A percentile compares a stretch with the other conserved stretches of the same genome.
Evolutionary conservation across 2,329 filamentous ascomycete genomes (phyloP).

Genomic region (Sarocladium kiliense): DNA sequence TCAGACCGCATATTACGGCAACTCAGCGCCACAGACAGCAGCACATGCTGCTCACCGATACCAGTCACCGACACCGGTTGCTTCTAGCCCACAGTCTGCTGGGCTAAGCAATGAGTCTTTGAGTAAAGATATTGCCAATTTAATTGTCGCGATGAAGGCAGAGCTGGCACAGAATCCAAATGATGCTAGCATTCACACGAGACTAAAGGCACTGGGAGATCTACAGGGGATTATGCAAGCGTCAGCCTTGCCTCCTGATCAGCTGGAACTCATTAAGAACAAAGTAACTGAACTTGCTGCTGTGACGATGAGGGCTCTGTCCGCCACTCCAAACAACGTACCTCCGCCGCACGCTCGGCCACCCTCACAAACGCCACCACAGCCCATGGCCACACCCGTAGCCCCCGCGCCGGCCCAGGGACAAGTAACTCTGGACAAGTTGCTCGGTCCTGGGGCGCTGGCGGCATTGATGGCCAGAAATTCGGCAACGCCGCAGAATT

Average conservation of each 20-base stretch:
- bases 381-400: slow-evolving; percentile 9
- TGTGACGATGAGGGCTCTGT: slow-evolving; percentile 52
- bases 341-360: slow-evolving; percentile 22
- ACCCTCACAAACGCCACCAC: slow-evolving; percentile 3
- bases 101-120: slow-evolving; percentile 66
- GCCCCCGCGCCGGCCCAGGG: slow-evolving; percentile 13
- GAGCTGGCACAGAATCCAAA: slow-evolving; percentile 72
- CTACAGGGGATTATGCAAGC: slow-evolving; percentile 70
- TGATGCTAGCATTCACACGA: slow-evolving; percentile 70
- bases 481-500: slow-evolving; percentile 42
- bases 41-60: slow-evolving; percentile 29
- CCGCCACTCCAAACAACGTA: slow-evolving; percentile 23
- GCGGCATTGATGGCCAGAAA: slow-evolving; percentile 53
- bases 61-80: slow-evolving; percentile 22
- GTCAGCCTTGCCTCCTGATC: slow-evolving; percentile 72
- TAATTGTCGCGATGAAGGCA: slow-evolving; percentile 67
- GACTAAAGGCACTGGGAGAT: slow-evolving; percentile 79
- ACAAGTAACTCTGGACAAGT: slow-evolving; percentile 48
- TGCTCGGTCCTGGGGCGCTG: slow-evolving; percentile 56
- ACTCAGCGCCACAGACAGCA: slow-evolving; percentile 26
- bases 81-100: slow-evolving; percentile 21
- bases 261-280: slow-evolving; percentile 77
- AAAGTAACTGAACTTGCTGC: slow-evolving; percentile 73
- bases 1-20: slow-evolving; percentile 15
- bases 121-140: slow-evolving; percentile 74